A percentile compares a stretch with the other conserved stretches of the same genome.
Evolutionary conservation across 768 basidiomycete genomes (phyloP).

Genomic region (Suillus bovinus): DNA sequence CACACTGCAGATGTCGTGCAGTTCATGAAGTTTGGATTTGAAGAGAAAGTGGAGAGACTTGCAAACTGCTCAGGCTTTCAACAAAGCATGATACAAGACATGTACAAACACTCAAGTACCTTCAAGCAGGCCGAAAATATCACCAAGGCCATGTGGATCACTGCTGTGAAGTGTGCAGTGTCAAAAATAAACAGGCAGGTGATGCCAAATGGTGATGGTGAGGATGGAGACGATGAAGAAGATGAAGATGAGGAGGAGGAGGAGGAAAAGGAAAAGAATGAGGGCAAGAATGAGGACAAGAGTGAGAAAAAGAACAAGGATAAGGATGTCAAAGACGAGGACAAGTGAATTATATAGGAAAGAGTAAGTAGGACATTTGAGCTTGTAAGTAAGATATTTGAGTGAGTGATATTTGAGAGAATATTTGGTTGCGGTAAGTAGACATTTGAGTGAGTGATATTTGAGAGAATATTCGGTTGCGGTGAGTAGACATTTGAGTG

Average conservation of each 20-base stretch:
- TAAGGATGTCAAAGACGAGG: background rate
- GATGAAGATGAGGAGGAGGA: background rate
- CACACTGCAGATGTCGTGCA: background rate
- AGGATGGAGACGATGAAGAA: background rate
- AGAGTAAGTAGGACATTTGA: constrained; percentile 30
- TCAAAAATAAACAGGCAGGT: background rate
- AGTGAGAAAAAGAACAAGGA: background rate
- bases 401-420: too few species aligned
- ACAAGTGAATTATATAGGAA: background rate
- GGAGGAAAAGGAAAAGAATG: background rate
- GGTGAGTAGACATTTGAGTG: too few species aligned
- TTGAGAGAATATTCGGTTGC: too few species aligned
- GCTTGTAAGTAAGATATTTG: constrained; percentile 67
- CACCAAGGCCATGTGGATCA: background rate
- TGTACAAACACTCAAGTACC: background rate
- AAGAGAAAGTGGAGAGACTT: background rate
- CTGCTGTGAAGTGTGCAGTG: background rate
- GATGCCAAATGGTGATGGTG: background rate
- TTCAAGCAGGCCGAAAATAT: background rate
- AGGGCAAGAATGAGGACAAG: background rate
- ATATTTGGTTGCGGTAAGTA: too few species aligned
- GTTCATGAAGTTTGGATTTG: background rate
- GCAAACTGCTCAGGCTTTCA: background rate
- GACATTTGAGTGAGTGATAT: too few species aligned
- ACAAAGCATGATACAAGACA: background rate